Base-by-base conservation (phyloP, 1,284 basidiomycete genomes). In the Rugosomyces carneus region DNA sequence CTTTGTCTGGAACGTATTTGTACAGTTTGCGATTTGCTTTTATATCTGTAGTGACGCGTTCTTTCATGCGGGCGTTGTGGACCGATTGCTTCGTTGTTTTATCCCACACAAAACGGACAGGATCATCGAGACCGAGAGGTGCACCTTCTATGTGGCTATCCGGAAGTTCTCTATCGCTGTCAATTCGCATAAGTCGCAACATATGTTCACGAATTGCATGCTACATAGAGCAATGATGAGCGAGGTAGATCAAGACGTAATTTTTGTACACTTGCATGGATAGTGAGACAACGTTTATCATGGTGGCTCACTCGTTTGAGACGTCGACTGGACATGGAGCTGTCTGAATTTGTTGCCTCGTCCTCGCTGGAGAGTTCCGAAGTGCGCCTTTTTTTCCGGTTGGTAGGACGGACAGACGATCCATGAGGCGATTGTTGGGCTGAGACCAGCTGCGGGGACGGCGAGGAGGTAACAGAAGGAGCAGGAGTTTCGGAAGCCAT, bases 101-200 rank as follows among this genome's bases (percentile, higher is more conserved):
- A 45, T 80, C 76, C 84, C 84, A 87, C 2, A 85, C 79, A 55
- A 87, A 87, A 11, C 84, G 79, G 8, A 88, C 67, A 1, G 82
- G 74, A 16, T 80, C 71, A 16, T 67, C 57, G 5, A 66, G 52
- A 2, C 62, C 62, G 1, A 80, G 53, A 1, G 62, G 52, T 8
- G 60, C 61, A 9, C 75, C 78, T 54, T 87, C 84, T 5, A 59
- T 54, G 54, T 82, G 76, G 43, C 73, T 76, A 46, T 77, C 73
- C 0, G 84, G 84, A 8, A 88, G 64, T 0, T 72, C 58, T 49
- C 77, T 76, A 53, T 80, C 80, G 26, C 60, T 69, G 5, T 72
- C 68, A 5, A 84, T 51, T 16, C 69, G 62, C 80, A 87, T 84
- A 42, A 73, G 61, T 27, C 66, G 71, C 40, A 80, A 59, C 16